Evolutionary conservation across 2,329 filamentous ascomycete species (phyloP), one percentile per base, ranked within the genome.

Genomic region (Arthrobotrys conoides): DNA sequence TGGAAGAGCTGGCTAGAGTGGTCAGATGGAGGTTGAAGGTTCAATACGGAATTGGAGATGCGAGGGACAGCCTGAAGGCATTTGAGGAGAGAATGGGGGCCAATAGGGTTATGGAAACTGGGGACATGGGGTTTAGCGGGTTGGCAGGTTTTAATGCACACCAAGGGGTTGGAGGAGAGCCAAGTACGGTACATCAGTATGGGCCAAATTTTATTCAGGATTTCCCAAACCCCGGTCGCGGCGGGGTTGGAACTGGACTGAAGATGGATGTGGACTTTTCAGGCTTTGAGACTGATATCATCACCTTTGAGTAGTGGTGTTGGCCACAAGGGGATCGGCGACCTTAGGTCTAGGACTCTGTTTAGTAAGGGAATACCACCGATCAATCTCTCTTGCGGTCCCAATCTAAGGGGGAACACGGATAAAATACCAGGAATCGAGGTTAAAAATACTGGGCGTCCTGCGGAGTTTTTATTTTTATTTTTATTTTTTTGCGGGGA

Each of bases 241-340:
- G 70, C 9, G 61, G 61, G 18, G 27, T 20, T 53, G 73, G n/a
- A 22, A 33, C 18, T 2, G 48, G 48, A 33, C 55, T 63, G 12
- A 78, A 46, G 68, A 78, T 78, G 75, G 75, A 78, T 51, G 75
- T 78, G 16, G 75, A 78, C 20, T 78, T 78, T 65, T 78, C 75
- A 0, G 75, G 68, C 24, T 78, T 78, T 44, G 75, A 78, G 36
- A 78, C 75, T 18, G 71, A 78, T 49, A 69, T 72, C 20, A 44
- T 71, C n/a, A 78, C 63, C 49, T 72, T 44, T 18, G 67, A 70
- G 27, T 71, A 53, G 30, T 59, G 12, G 5, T 1, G 14, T 41
- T 41, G 14, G 38, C 16, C n/a, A 18, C 10, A 2, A 41, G 12
- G 1, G 5, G 16, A 4, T 41, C 14, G 14, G 38, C 14, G 3